Conservation (phyloP, 2,329 filamentous ascomycete species). For the Phaeoacremonium minimum region DNA sequence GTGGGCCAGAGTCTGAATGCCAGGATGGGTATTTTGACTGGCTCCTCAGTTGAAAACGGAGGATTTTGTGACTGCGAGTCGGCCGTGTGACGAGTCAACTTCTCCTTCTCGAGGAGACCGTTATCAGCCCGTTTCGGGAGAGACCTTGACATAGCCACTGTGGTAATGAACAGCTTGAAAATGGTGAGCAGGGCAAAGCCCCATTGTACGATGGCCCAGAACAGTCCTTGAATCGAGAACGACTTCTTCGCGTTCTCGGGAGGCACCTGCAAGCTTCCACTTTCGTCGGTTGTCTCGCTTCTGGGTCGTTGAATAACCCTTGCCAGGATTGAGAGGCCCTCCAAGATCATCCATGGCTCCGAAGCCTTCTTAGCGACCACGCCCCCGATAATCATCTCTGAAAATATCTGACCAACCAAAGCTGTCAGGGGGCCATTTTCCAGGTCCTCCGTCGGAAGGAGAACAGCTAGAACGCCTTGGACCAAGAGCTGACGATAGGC, state of each 20-base stretch:
- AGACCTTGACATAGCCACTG: constrained; percentile 64
- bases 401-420: constrained; percentile 81
- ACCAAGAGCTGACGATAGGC: constrained; percentile 86
- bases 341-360: constrained; percentile 87
- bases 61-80: constrained; percentile 15
- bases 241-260: constrained; percentile 1
- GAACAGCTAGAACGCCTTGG: constrained; percentile 72
- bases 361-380: constrained; percentile 74
- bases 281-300: constrained; percentile 4
- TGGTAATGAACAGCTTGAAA: constrained; percentile 61
- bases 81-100: constrained; percentile 17
- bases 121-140: constrained; percentile 48
- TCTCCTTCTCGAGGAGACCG: constrained; percentile 15
- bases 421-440: constrained; percentile 81
- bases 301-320: constrained; percentile 27
- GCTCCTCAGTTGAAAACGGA: constrained; percentile 11
- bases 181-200: constrained; percentile 52
- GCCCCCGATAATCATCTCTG: constrained; percentile 84
- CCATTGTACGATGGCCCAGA: constrained; percentile 54
- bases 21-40: constrained; percentile 59
- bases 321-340: constrained; percentile 71
- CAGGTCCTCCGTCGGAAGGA: constrained; percentile 89
- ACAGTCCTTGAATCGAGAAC: constrained; percentile 41
- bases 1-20: constrained; percentile 76
- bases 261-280: constrained; percentile 4